Conservation (phyloP, 2,329 filamentous ascomycete genomes). For the Stagonosporopsis vannaccii region DNA sequence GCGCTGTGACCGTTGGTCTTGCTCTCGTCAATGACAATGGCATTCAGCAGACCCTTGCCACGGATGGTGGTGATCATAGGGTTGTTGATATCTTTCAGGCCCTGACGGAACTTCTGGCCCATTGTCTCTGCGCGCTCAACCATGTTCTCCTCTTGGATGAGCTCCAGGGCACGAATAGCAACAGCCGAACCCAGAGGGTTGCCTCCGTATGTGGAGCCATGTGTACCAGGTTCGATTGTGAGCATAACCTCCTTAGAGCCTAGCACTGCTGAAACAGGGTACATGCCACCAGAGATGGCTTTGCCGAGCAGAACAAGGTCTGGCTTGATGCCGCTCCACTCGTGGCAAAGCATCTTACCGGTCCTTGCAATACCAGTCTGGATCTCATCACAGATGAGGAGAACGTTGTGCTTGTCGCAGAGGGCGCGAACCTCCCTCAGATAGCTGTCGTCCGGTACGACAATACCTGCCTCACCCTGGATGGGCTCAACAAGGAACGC, state of each 20-base stretch:
- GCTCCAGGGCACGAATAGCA: conserved; percentile 91
- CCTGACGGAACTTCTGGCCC: conserved; percentile 82
- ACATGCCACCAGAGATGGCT: conserved; percentile 97
- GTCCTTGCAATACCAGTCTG: conserved; percentile 97
- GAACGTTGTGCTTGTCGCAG: conserved; percentile 93
- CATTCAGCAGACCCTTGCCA: conserved; percentile 93
- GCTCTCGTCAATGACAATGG: conserved; percentile 91
- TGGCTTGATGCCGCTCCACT: conserved; percentile 95
- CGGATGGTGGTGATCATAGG: conserved; percentile 83
- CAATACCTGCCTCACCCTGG: conserved; percentile 95
- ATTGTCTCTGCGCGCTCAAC: conserved; percentile 81
- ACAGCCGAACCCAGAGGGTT: conserved; percentile 96
- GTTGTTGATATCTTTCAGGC: conserved; percentile 75
- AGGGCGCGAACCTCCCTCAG: conserved; percentile 79
- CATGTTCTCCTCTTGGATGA: conserved; percentile 90
- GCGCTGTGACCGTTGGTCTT: conserved; percentile 85
- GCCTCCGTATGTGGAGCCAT: conserved; percentile 97
- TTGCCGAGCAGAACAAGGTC: conserved; percentile 96
- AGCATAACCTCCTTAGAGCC: conserved; percentile 92
- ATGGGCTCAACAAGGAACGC: conserved; percentile 97
- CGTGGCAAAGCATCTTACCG: conserved; percentile 88
- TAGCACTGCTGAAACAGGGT: conserved; percentile 95
- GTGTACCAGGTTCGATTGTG: conserved; percentile 93
- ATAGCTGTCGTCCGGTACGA: conserved; percentile 92
- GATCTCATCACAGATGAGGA: conserved; percentile 98